Evolutionary conservation across 495 filamentous ascomycete species (phyloP).

Genomic region (Lasiosphaeria miniovina): DNA sequence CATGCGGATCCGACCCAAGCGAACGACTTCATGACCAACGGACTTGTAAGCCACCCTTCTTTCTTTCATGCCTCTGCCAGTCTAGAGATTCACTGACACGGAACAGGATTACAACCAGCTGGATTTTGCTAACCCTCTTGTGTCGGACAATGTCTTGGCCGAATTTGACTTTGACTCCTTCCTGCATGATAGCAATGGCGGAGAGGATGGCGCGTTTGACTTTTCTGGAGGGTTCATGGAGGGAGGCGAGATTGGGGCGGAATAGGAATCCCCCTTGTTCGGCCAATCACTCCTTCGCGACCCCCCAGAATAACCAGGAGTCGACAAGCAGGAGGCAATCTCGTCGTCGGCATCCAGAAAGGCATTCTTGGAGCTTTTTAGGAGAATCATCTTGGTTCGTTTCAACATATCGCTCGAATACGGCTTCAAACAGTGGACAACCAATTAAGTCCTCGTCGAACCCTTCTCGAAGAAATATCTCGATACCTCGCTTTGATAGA

Average conservation of each 20-base stretch:
- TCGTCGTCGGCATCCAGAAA: not conserved
- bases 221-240: slow-evolving; percentile 47
- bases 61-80: slow-evolving; percentile 2
- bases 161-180: slow-evolving; percentile 97
- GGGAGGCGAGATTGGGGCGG: slow-evolving; percentile 46
- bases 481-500: not conserved
- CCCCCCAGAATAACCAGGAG: not conserved
- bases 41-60: slow-evolving; percentile 33
- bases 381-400: not conserved
- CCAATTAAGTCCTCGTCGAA: not conserved
- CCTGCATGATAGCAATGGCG: slow-evolving; percentile 52
- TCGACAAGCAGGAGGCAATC: slow-evolving; percentile 4
- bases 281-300: slow-evolving; percentile 2
- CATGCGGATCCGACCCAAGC: slow-evolving; percentile 42
- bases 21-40: slow-evolving; percentile 33
- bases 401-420: not conserved
- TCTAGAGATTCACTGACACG: slow-evolving; percentile 10
- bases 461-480: not conserved
- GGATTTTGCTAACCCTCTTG: slow-evolving; percentile 60
- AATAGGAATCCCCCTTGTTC: slow-evolving; percentile 34
- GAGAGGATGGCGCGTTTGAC: slow-evolving; percentile 41
- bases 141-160: slow-evolving; percentile 70
- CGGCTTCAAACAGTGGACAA: not conserved
- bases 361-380: slow-evolving; percentile 6
- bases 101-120: slow-evolving; percentile 40